phyloP scores from a whole-genome alignment of 441 rosid genomes.

The Gossypium trilobum region DNA sequence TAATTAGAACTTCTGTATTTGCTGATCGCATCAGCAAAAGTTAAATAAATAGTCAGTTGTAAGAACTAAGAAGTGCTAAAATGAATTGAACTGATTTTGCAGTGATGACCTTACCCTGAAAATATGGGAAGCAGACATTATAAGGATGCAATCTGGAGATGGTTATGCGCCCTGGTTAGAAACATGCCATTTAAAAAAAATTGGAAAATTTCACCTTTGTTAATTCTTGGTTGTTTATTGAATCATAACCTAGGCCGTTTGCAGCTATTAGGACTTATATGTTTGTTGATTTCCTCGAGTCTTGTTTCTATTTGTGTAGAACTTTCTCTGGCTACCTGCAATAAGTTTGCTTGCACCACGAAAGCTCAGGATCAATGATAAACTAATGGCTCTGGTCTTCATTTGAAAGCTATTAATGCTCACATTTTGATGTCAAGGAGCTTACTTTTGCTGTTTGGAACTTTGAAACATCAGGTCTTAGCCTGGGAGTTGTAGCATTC shows the following conservation, averaged over 20 bases:
- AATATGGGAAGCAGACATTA: constrained; percentile 62
- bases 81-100: constrained; percentile 23
- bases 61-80: neutral
- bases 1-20: neutral
- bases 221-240: neutral
- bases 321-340: neutral
- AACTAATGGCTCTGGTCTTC: neutral
- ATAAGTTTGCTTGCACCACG: neutral
- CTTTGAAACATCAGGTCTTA: neutral
- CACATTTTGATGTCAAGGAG: neutral
- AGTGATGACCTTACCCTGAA: constrained; percentile 91
- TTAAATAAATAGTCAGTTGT: neutral
- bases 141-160: constrained; percentile 51
- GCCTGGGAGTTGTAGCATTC: neutral
- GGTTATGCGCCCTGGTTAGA: constrained; percentile 75
- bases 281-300: neutral
- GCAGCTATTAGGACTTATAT: neutral
- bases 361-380: neutral
- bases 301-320: neutral
- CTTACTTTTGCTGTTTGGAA: neutral
- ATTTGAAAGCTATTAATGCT: neutral
- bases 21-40: neutral
- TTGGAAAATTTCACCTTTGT: constrained; percentile 11
- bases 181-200: constrained; percentile 8
- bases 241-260: neutral